Percentiles rank a stretch among this genome's conserved stretches.
phyloP scores from a whole-genome alignment of 306 rosid species.

The Hippophae tibetana region DNA sequence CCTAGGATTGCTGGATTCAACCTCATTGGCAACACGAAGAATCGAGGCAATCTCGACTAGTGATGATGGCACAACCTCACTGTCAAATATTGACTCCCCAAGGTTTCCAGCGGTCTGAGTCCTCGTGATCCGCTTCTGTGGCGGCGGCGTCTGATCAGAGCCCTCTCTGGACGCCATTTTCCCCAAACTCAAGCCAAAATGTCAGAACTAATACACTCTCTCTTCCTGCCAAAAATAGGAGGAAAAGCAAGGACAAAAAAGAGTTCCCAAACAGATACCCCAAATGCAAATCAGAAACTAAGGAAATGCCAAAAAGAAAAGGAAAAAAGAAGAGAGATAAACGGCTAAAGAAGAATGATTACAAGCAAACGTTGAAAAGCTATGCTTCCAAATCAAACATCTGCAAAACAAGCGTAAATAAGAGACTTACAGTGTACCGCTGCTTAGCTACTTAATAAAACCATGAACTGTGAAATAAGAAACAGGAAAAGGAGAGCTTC shows the following conservation, averaged over 20 bases:
- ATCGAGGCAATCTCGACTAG: constrained; percentile 86
- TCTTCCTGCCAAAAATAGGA: background rate
- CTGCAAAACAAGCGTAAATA: background rate
- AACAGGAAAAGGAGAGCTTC: background rate
- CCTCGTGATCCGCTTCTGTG: constrained; percentile 73
- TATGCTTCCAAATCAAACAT: constrained; percentile 13
- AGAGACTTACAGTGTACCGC: background rate
- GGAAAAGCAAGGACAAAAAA: background rate
- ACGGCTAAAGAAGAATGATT: background rate
- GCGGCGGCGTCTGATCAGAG: constrained; percentile 47
- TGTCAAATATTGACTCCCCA: constrained; percentile 74
- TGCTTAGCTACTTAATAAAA: background rate
- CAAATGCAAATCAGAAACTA: background rate
- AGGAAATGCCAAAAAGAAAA: background rate
- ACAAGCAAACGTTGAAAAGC: constrained; percentile 14
- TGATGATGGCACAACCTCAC: constrained; percentile 95
- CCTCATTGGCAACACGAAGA: constrained; percentile 98
- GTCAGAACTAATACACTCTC: constrained; percentile 12
- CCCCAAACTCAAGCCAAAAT: constrained; percentile 16
- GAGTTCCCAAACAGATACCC: background rate
- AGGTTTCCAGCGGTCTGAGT: constrained; percentile 90
- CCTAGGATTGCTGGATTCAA: constrained; percentile 80
- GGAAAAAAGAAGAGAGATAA: background rate
- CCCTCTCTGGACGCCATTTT: constrained; percentile 55
- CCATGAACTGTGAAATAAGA: background rate